phyloP scores from a whole-genome alignment of 2,329 filamentous ascomycete genomes.

The Penicillium vulpinum region DNA sequence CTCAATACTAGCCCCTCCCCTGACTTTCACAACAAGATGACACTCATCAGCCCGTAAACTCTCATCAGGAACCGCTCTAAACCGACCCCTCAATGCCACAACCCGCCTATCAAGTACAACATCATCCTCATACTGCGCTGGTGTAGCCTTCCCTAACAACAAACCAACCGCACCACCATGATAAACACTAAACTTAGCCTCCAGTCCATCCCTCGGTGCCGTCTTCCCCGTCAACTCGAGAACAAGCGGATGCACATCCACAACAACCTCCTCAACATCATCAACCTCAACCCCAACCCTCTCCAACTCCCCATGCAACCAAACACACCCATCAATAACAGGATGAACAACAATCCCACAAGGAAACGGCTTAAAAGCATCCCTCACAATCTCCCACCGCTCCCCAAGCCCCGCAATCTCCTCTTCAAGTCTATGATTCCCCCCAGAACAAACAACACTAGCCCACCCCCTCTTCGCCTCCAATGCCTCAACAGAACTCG shows the following conservation, averaged over 20 bases:
- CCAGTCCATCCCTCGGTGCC: constrained; percentile 51
- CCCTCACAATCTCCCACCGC: constrained; percentile 55
- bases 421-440: constrained; percentile 43
- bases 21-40: constrained; percentile 40
- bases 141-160: constrained; percentile 53
- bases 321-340: constrained; percentile 54
- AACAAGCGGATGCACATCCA: constrained; percentile 54
- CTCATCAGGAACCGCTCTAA: constrained; percentile 47
- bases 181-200: constrained; percentile 58
- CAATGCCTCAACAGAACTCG: constrained; percentile 48
- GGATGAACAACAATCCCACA: constrained; percentile 61
- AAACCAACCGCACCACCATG: constrained; percentile 55
- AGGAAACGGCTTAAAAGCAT: constrained; percentile 59
- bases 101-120: constrained; percentile 48
- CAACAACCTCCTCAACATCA: constrained; percentile 44
- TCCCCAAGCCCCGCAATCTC: constrained; percentile 38
- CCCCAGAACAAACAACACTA: constrained; percentile 49
- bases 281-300: constrained; percentile 29
- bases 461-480: constrained; percentile 58
- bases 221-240: constrained; percentile 55
- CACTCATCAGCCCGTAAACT: constrained; percentile 46
- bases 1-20: constrained; percentile 34
- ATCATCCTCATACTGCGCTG: constrained; percentile 52
- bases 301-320: constrained; percentile 45
- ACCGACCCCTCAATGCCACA: constrained; percentile 46